Evolutionary conservation across 2,329 filamentous ascomycete species (phyloP).

Genomic region (Chrysoporthe puriensis): DNA sequence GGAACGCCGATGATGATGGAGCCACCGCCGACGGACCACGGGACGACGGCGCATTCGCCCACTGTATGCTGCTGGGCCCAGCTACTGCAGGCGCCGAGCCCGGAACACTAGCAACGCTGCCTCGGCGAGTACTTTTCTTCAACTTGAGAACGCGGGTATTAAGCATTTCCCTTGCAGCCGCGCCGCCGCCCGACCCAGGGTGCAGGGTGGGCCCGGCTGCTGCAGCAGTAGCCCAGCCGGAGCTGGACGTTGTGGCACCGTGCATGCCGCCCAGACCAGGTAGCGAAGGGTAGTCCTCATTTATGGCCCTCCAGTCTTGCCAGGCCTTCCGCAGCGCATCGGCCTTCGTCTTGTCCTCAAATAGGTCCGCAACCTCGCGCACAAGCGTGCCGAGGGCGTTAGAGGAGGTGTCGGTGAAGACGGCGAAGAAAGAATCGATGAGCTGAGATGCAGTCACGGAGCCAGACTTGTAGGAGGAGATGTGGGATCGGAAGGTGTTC

Average conservation of each 20-base stretch:
- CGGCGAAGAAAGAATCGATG: conserved; percentile 83
- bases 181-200: conserved; percentile 39
- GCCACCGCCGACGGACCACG: conserved; percentile 30
- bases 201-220: conserved; percentile 64
- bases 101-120: conserved; percentile 40
- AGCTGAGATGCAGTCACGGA: conserved; percentile 74
- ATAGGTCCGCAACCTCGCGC: conserved; percentile 89
- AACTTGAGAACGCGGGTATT: conserved; percentile 61
- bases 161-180: conserved; percentile 50
- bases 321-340: conserved; percentile 79
- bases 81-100: conserved; percentile 28
- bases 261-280: conserved; percentile 74
- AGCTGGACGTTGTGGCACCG: conserved; percentile 59
- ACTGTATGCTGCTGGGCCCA: conserved; percentile 21
- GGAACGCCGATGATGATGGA: conserved; percentile 46
- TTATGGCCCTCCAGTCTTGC: conserved; percentile 95
- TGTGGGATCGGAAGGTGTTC: conserved; percentile 73
- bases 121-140: conserved; percentile 60
- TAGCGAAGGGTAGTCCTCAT: conserved; percentile 91
- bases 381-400: conserved; percentile 85
- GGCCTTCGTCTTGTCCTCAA: conserved; percentile 78
- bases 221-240: conserved; percentile 64
- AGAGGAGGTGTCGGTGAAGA: conserved; percentile 79
- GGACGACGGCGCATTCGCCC: conserved; percentile 15
- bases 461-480: conserved; percentile 77